Percentiles rank a stretch among this genome's conserved stretches.
phyloP scores from a whole-genome alignment of 2,329 filamentous ascomycete genomes.

The Ceratocystis colombiana region DNA sequence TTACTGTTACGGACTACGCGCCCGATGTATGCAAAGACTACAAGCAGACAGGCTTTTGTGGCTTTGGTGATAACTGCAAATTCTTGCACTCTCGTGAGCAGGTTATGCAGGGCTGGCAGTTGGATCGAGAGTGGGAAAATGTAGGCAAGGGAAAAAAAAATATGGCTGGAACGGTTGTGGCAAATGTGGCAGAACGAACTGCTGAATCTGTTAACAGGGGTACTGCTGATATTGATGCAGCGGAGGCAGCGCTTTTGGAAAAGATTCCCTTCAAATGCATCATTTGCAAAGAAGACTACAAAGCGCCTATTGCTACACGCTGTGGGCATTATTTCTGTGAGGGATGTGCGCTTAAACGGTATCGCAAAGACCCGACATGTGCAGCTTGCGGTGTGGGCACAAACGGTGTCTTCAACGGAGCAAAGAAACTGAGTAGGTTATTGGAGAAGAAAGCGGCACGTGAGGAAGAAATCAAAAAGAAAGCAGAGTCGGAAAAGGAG shows the following conservation, averaged over 20 bases:
- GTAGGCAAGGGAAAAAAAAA: conserved; percentile 62
- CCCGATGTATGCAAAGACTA: conserved; percentile 95
- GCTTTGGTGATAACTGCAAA: conserved; percentile 63
- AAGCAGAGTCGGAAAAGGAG: conserved; percentile 36
- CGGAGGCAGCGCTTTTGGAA: conserved; percentile 61
- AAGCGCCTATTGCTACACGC: conserved; percentile 70
- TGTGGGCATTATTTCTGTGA: conserved; percentile 97
- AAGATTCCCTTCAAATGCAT: conserved; percentile 85
- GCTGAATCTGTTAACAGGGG: conserved; percentile 30
- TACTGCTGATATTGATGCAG: conserved; percentile 37
- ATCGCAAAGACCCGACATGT: conserved; percentile 77
- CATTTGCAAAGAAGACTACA: conserved; percentile 72
- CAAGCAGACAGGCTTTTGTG: conserved; percentile 65
- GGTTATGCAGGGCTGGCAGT: conserved; percentile 86
- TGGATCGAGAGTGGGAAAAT: conserved; percentile 89
- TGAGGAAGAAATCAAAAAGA: conserved; percentile 44
- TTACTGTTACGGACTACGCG: conserved; percentile 82
- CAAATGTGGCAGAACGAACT: conserved; percentile 44
- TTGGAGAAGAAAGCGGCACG: conserved; percentile 61
- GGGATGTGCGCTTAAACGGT: conserved; percentile 73
- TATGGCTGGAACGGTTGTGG: conserved; percentile 50
- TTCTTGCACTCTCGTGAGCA: conserved; percentile 67
- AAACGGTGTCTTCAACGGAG: conserved; percentile 79
- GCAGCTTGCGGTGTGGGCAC: conserved; percentile 78
- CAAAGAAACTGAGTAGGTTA: conserved; percentile 71